A percentile compares a stretch with the other conserved stretches of the same genome.
Evolutionary conservation across 1,284 basidiomycete genomes (phyloP).

Genomic region (Rhodotorula sp.): DNA sequence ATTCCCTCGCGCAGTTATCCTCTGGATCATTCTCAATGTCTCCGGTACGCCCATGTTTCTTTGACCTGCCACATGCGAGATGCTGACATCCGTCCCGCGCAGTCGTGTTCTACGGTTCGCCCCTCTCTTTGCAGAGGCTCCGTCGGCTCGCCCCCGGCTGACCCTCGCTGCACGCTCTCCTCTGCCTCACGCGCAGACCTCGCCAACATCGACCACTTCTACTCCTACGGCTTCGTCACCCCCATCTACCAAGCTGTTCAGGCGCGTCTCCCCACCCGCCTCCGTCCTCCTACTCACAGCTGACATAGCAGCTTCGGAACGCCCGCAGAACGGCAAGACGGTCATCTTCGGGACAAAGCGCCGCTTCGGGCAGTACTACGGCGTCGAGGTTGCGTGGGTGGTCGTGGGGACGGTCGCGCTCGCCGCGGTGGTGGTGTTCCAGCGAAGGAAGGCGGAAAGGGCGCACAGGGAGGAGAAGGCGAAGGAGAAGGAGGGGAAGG

Average conservation of each 20-base stretch:
- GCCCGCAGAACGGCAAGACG: conserved; percentile 43
- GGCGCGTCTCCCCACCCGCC: background rate
- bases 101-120: conserved; percentile 19
- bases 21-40: conserved; percentile 45
- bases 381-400: conserved; percentile 47
- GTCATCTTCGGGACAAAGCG: conserved; percentile 50
- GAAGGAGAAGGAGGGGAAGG: background rate
- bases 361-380: conserved; percentile 49
- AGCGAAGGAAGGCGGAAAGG: conserved; percentile 1
- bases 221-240: conserved; percentile 48
- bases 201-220: conserved; percentile 47
- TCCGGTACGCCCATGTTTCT: conserved; percentile 22
- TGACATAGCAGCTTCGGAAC: background rate
- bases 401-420: conserved; percentile 7
- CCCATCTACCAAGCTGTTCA: conserved; percentile 49
- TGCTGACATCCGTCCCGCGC: no score
- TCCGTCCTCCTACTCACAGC: background rate
- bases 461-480: conserved; percentile 46
- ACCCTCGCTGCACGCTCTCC: no score
- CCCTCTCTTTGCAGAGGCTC: no score
- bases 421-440: background rate
- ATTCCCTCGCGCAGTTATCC: conserved; percentile 34
- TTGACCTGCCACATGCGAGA: no score
- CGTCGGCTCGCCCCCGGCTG: no score
- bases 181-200: conserved; percentile 34